Evolutionary conservation across 306 rosid genomes (phyloP), one percentile per base, ranked within the genome.

Genomic region (Pyrus bretschneideri): DNA sequence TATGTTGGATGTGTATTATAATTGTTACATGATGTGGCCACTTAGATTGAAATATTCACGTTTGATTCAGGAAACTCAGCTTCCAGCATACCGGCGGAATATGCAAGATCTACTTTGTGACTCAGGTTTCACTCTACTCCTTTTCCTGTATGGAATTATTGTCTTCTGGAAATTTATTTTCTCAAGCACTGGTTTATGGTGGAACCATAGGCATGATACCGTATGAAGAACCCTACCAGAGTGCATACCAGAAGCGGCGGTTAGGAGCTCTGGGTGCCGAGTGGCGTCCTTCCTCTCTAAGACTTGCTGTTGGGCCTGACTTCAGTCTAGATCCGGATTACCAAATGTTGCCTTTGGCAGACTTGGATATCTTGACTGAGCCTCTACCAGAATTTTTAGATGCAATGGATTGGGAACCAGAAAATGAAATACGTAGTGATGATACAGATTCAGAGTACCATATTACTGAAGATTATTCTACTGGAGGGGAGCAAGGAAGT

Each of bases 211-310:
- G 85, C 81, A 88, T 92, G 98, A 86, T 92, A 71, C 99, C 99
- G 30, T 96, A 96, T 83, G 89, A 97, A 19, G 98, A 96, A 85
- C 99, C 99, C 58, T 92, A 92, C 86, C 99, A 96, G 87, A 91
- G 87, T 87, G 87, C 86, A 72, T 96, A 89, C 85, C 99, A 96
- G 86, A 81, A 69, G 79, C 89, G 98, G 76, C 86, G 99, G 58
- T 88, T 91, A 76, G 99, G 98, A 81, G 93, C 98, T 71, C 81
- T 96, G 76, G 93, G 99, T 84, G 75, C 88, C 22, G 99, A 96
- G 70, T 96, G 99, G 99, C 91, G 79, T 54, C 92, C 99, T 17
- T 87, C 96, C 77, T 82, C 96, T 68, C 87, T 92, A 69, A 92
- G 59, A 82, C 87, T 92, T 82, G 93, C 96, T 77, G 80, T 88